Evolutionary conservation across 148 eudicot genomes (phyloP).

Genomic region (Spergularia marina): DNA sequence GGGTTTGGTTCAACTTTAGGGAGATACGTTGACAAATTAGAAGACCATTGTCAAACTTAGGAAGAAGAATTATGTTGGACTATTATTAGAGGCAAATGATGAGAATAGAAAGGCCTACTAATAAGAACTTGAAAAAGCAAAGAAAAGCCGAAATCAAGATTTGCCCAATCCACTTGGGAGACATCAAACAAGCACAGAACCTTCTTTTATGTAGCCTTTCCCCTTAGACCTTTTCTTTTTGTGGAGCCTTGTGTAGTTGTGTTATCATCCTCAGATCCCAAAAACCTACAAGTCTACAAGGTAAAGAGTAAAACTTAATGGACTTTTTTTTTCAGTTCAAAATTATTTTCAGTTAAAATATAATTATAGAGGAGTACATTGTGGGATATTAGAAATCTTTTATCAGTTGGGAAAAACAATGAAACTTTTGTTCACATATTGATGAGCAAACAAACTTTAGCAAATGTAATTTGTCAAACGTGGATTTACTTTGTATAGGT

Average conservation of each 20-base stretch:
- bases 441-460: too few relatives aligned
- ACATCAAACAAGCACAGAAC: constrained; percentile 33
- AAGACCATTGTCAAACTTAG: neutral
- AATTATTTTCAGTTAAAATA: too few relatives aligned
- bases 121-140: neutral
- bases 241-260: neutral
- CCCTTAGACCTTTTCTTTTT: too few relatives aligned
- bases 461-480: too few relatives aligned
- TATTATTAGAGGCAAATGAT: constrained; percentile 21
- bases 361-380: too few relatives aligned
- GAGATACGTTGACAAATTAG: constrained; percentile 23
- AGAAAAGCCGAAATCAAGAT: constrained; percentile 10
- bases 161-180: constrained; percentile 21
- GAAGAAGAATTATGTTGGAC: neutral
- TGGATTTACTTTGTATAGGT: too few relatives aligned
- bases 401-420: too few relatives aligned
- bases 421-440: too few relatives aligned
- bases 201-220: constrained; percentile 25
- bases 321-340: too few relatives aligned
- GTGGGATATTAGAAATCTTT: too few relatives aligned
- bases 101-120: neutral
- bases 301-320: neutral
- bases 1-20: constrained; percentile 18
- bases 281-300: neutral
- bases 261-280: constrained; percentile 5